Percentiles rank a stretch among this genome's conserved stretches.
phyloP scores from a whole-genome alignment of 139 green algal genomes.

The Tetraselmis striata region DNA sequence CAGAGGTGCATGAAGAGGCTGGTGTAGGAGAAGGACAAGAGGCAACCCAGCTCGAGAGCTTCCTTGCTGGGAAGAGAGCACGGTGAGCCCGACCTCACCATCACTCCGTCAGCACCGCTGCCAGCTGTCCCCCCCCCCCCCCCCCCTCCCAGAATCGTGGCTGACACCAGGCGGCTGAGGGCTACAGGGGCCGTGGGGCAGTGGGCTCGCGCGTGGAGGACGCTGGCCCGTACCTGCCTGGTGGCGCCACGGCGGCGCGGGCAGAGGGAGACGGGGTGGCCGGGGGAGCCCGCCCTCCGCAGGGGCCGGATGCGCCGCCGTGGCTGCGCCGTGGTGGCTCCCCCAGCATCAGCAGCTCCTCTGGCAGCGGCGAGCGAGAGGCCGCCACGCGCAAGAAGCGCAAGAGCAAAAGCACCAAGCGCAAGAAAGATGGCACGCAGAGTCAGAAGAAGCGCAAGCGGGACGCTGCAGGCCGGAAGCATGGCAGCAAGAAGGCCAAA shows the following conservation, averaged over 20 bases:
- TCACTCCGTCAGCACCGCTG: too few relatives aligned
- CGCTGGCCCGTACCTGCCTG: slow-evolving; percentile 26
- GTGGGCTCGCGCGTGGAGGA: slow-evolving; percentile 24
- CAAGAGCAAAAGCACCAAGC: neutral
- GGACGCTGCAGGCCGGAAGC: too few relatives aligned
- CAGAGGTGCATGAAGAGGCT: too few relatives aligned
- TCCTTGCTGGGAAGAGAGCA: too few relatives aligned
- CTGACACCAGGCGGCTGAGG: too few relatives aligned
- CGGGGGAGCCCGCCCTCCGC: slow-evolving; percentile 5
- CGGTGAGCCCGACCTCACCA: too few relatives aligned
- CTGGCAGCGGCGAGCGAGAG: neutral
- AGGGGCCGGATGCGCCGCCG: slow-evolving; percentile 17
- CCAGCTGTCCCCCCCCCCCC: too few relatives aligned
- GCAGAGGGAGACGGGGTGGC: slow-evolving; percentile 7
- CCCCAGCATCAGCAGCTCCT: neutral
- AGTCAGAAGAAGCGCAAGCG: neutral
- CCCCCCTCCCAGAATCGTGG: too few relatives aligned
- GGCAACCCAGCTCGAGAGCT: too few relatives aligned
- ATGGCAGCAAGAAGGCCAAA: too few relatives aligned
- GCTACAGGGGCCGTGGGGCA: slow-evolving; percentile 25
- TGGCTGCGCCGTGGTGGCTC: slow-evolving; percentile 17
- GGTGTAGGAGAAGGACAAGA: neutral
- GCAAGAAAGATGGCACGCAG: too few relatives aligned
- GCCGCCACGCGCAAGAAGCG: neutral
- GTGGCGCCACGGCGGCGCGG: neutral